Base-by-base conservation (phyloP, 2,329 filamentous ascomycete species). In the Xylaria sp. region DNA sequence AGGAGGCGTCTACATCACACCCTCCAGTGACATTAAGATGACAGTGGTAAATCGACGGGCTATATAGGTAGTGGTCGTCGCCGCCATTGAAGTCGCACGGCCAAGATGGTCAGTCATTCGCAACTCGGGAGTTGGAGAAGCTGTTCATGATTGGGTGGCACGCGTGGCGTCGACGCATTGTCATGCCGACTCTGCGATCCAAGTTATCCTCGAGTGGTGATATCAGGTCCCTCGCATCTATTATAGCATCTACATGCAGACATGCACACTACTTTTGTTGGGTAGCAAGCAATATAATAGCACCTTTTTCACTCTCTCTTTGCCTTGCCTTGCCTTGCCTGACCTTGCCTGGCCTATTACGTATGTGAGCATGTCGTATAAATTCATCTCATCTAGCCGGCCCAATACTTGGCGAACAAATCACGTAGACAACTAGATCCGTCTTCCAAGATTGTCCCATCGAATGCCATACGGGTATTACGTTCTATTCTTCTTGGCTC, bases 401-500 rank as follows among this genome's bases (percentile, higher is more conserved):
- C 22, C 47, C 38, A 53, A 10, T 3, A 36, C 10, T 20, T 50
- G 31, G 49, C 54, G 36, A 45, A 38, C 65, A 57, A 61, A 61
- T 53, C 45, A 61, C 27, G 44, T 51, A 38, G 54, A 13, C 38
- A 53, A 50, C 50, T 45, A 38, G 42, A 51, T 13, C 13, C 42
- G 36, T 44, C 42, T 59, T 33, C 39, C 49, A 66, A 54, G 54
- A 17, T 36, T 17, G 39, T 51, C 31, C 47, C 33, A 22, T 42
- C 27, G 55, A 33, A 60, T 45, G 56, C 61, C 54, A 54, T 64
- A 60, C 65, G 61, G 50, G 33, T 47, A 56, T 39, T 67, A 53
- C 50, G 39, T 47, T 6, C n/a, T 45, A 44, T 50, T 39, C 54
- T 63, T 29, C 59, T 63, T 55, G 58, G 64, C 64, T 42, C 33